A percentile compares a stretch with the other conserved stretches of the same genome.
These are phyloP conservation scores for Fonsecaea pedrosoi DNA, from an alignment of 2,329 filamentous ascomycete species.

Conservation along the genomic window DNA sequence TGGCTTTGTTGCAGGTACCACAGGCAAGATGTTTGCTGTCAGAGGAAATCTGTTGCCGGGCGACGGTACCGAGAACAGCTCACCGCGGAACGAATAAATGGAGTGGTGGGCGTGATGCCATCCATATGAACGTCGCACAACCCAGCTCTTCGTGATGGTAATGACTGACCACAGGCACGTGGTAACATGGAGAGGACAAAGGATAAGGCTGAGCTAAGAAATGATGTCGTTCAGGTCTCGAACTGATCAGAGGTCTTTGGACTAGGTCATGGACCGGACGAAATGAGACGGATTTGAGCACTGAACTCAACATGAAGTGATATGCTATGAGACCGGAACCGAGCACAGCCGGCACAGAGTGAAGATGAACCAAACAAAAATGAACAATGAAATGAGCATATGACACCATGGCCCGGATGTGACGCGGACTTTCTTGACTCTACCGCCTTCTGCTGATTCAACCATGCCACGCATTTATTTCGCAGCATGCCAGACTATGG, in stretches of 20 bases:
- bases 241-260: background rate
- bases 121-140: background rate
- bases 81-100: slow-evolving; percentile 12
- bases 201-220: background rate
- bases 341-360: background rate
- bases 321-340: background rate
- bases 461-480: background rate
- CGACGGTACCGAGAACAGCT: slow-evolving; percentile 40
- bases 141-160: background rate
- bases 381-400: background rate
- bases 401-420: background rate
- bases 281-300: background rate
- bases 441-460: background rate
- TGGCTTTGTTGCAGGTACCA: slow-evolving; percentile 89
- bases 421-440: background rate
- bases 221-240: background rate
- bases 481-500: background rate
- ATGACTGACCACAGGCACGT: background rate
- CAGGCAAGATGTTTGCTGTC: slow-evolving; percentile 97
- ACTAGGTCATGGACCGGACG: background rate
- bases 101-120: background rate
- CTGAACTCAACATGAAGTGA: background rate
- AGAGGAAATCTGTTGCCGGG: slow-evolving; percentile 71
- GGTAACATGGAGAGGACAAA: background rate
- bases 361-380: background rate